phyloP scores from a whole-genome alignment of 2,329 filamentous ascomycete genomes.

The Fusarium armeniacum region DNA sequence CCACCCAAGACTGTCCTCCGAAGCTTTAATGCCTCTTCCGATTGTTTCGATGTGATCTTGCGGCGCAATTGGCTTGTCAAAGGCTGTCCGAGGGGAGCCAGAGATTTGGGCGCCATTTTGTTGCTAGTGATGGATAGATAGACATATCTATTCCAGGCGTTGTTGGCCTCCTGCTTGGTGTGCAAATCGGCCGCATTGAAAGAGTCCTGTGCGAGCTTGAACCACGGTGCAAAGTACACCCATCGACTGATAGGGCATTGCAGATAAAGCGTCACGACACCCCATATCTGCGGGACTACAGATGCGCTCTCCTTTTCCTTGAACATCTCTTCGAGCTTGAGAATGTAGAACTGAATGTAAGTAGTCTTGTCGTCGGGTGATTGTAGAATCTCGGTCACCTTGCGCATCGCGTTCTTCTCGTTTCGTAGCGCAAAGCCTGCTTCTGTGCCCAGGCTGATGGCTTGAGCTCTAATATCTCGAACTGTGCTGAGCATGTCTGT shows the following conservation, averaged over 20 bases:
- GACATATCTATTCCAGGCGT: constrained; percentile 88
- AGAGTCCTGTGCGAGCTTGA: constrained; percentile 83
- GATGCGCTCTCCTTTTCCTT: constrained; percentile 65
- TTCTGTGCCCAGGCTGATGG: constrained; percentile 80
- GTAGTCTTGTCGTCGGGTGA: constrained; percentile 65
- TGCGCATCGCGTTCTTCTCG: constrained; percentile 76
- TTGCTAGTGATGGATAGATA: constrained; percentile 78
- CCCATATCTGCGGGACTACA: constrained; percentile 90
- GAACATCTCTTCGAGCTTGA: constrained; percentile 77
- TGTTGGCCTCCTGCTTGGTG: constrained; percentile 81
- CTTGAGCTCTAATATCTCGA: constrained; percentile 80
- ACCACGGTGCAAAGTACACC: constrained; percentile 80
- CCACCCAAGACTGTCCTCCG: constrained; percentile 73
- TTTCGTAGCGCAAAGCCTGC: constrained; percentile 77
- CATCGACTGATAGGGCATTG: constrained; percentile 76
- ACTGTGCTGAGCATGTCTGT: constrained; percentile 83
- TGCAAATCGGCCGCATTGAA: constrained; percentile 83
- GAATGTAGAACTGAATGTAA: constrained; percentile 78
- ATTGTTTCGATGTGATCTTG: constrained; percentile 69
- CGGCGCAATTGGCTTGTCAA: constrained; percentile 77
- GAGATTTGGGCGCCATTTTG: constrained; percentile 62
- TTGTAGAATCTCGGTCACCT: constrained; percentile 74
- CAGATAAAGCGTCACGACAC: constrained; percentile 82
- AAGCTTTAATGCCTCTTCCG: constrained; percentile 65
- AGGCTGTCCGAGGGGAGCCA: constrained; percentile 71